Evolutionary conservation across 2,329 filamentous ascomycete genomes (phyloP), one percentile per base, ranked within the genome.

Genomic region (Nemania sp.): DNA sequence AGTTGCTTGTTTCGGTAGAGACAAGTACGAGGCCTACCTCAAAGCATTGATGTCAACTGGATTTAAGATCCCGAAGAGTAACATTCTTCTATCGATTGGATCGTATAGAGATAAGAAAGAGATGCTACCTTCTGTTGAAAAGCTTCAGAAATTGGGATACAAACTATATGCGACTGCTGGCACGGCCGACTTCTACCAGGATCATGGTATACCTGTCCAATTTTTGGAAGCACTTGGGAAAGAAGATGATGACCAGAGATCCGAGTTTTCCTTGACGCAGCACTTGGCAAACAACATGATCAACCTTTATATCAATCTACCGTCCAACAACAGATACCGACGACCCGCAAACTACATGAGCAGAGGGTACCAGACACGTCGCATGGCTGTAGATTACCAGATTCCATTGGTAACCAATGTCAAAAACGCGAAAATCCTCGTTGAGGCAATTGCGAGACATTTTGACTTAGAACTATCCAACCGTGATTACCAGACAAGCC

Each of bases 71-170:
- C 94, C 94, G 19, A 96, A 95, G 77, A 91, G 90, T 75, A 97
- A 97, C 73, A 89, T 99, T 52, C 79, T 99, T 14, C 79, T 99
- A 56, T 99, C 94, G 2, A 96, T 99, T 65, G 94, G 94, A 66
- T 92, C 91, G 0, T 97, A 89, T 81, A 97, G 97, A 78, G 94
- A 99, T 72, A 99, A 99, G 81, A 82, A 91, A 69, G 94, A 99
- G 76, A 91, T 99, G 89, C 79, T 99, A 55, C 91, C 93, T 6
- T 95, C 93, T 0, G 88, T 99, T 48, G 80, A 89, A 72, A 95
- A 93, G 72, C 81, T 99, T 42, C 87, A 95, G 75, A 85, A 90
- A 70, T 80, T 97, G 70, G 94, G 93, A 48, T 99, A 90, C 80
- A 97, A 95, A 73, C 81, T 99, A 44, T 99, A 96, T 68, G 94